These are phyloP conservation scores for Vicia sativa DNA, from an alignment of 306 rosid genomes.

Conservation along the genomic window DNA sequence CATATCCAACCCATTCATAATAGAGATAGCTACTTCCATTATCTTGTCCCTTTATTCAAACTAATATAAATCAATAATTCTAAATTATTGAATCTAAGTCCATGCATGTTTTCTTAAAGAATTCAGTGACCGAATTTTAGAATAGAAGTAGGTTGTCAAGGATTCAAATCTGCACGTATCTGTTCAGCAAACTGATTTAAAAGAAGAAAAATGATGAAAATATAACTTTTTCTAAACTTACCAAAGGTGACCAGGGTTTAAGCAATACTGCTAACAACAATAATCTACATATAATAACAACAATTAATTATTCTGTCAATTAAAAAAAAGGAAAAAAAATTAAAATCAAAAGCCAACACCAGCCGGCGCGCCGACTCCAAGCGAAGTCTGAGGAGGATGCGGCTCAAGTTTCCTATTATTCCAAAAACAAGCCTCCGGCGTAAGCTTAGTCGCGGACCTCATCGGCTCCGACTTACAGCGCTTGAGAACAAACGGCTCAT, in stretches of 20 bases:
- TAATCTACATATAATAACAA: constrained; percentile 44
- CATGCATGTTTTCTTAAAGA: too few species aligned
- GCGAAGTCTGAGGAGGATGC: constrained; percentile 59
- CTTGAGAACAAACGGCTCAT: constrained; percentile 84
- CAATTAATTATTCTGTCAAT: constrained; percentile 42
- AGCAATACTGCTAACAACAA: constrained; percentile 23
- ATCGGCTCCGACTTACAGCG: constrained; percentile 97
- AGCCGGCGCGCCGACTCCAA: constrained; percentile 76
- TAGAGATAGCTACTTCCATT: background rate
- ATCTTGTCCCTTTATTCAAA: background rate
- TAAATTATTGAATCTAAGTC: background rate
- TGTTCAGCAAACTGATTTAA: too few species aligned
- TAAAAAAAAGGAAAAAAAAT: background rate
- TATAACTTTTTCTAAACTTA: constrained; percentile 25
- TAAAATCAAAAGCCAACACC: constrained; percentile 74
- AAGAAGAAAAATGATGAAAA: too few species aligned
- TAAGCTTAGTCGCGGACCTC: constrained; percentile 67
- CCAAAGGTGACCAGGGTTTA: constrained; percentile 26
- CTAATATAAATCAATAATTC: background rate
- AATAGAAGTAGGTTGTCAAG: too few species aligned
- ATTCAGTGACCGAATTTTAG: too few species aligned
- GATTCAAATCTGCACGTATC: too few species aligned
- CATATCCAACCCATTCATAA: background rate
- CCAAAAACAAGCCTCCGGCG: constrained; percentile 85
- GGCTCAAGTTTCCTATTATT: constrained; percentile 76